Conservation (phyloP, 805 yeast species). For the Teunomyces barrocoloradensis region DNA sequence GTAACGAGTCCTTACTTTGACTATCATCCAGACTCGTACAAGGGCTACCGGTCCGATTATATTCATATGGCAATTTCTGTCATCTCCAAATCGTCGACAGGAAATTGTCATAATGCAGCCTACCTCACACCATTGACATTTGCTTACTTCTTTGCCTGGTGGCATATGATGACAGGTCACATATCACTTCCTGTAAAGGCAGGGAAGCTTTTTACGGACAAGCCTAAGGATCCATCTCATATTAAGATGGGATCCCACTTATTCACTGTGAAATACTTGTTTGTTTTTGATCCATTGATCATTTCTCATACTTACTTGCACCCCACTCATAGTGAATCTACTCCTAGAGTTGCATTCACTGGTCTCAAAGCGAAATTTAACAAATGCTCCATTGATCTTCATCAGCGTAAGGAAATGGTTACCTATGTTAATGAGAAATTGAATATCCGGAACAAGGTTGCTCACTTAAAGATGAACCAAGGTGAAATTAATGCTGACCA, state of each 20-base stretch:
- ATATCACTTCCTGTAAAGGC: conserved; percentile 35
- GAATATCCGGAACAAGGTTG: conserved; percentile 32
- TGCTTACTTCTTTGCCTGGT: conserved; percentile 41
- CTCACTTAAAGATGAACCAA: conserved; percentile 57
- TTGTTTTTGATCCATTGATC: conserved; percentile 38
- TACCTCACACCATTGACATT: conserved; percentile 40
- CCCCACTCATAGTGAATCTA: conserved; percentile 19
- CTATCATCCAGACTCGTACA: conserved; percentile 72
- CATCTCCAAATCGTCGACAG: conserved; percentile 28
- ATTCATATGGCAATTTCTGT: conserved; percentile 55
- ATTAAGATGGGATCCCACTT: conserved; percentile 40
- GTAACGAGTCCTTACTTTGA: conserved; percentile 58
- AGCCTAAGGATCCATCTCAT: conserved; percentile 19
- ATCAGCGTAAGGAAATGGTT: conserved; percentile 36
- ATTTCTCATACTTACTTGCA: conserved; percentile 38
- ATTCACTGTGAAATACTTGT: conserved; percentile 40
- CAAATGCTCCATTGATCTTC: conserved; percentile 36
- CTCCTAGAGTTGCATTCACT: conserved; percentile 30
- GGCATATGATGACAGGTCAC: conserved; percentile 34
- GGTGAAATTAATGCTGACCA: conserved; percentile 69
- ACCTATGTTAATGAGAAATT: conserved; percentile 38
- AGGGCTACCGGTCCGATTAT: conserved; percentile 76
- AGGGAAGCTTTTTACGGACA: conserved; percentile 29
- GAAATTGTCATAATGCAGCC: conserved; percentile 32
- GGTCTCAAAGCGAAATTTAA: conserved; percentile 38